phyloP scores from a whole-genome alignment of 371 early-diverging fungal genomes.

The Capillidium heterosporum region DNA sequence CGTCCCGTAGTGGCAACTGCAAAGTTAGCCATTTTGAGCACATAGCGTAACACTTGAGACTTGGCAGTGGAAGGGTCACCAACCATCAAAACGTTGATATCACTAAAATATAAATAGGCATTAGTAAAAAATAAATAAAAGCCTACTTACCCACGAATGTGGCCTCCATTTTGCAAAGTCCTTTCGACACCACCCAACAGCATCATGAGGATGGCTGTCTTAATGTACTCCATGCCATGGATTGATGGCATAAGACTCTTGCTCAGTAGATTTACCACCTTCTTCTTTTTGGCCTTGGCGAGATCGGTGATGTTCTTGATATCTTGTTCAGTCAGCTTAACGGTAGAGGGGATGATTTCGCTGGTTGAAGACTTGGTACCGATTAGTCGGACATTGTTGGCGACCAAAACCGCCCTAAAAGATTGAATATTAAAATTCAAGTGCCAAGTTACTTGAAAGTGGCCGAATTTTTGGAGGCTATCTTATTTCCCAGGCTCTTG shows the following conservation, averaged over 20 bases:
- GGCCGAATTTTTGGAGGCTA: slow-evolving; percentile 54
- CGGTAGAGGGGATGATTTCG: slow-evolving; percentile 15
- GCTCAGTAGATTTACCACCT: slow-evolving; percentile 68
- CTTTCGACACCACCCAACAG: slow-evolving; percentile 93
- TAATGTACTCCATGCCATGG: slow-evolving; percentile 92
- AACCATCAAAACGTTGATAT: slow-evolving; percentile 91
- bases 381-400: slow-evolving; percentile 72
- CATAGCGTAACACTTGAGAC: slow-evolving; percentile 82
- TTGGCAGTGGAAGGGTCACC: slow-evolving; percentile 98
- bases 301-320: slow-evolving; percentile 68
- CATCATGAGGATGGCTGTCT: slow-evolving; percentile 87
- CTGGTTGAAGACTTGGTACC: slow-evolving; percentile 52
- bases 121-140: too few species aligned
- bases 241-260: slow-evolving; percentile 93
- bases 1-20: slow-evolving; percentile 92
- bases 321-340: slow-evolving; percentile 49
- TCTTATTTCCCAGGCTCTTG: slow-evolving; percentile 65
- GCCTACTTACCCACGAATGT: too few species aligned
- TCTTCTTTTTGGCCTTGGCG: slow-evolving; percentile 26
- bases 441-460: slow-evolving; percentile 46
- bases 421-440: not conserved
- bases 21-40: slow-evolving; percentile 76
- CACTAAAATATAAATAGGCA: too few species aligned
- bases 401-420: slow-evolving; percentile 72
- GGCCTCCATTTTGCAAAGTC: slow-evolving; percentile 84